Evolutionary conservation across 2,329 filamentous ascomycete genomes (phyloP).

Genomic region (Colletotrichum sp.): DNA sequence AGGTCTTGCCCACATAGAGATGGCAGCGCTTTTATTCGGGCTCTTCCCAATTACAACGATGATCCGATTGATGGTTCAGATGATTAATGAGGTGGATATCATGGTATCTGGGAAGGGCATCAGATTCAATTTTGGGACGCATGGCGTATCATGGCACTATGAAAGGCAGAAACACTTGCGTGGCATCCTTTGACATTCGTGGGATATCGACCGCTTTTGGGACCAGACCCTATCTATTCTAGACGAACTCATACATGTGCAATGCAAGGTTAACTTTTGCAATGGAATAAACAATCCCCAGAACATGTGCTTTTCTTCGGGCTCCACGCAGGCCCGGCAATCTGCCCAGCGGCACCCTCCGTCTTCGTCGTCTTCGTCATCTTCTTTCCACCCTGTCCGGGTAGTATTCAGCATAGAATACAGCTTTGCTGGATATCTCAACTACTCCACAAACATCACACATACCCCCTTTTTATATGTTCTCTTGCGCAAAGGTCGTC

Average conservation of each 20-base stretch:
- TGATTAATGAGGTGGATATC: not conserved
- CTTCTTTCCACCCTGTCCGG: not conserved
- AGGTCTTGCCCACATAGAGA: not conserved
- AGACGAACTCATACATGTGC: not conserved
- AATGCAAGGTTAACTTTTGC: not conserved
- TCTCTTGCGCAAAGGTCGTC: too few relatives aligned
- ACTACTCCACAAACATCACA: not conserved
- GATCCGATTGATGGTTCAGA: constrained; percentile 22
- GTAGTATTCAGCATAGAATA: not conserved
- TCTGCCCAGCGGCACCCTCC: not conserved
- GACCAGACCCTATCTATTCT: constrained; percentile 11
- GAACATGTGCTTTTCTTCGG: not conserved
- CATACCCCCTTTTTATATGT: too few relatives aligned
- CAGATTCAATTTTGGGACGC: not conserved
- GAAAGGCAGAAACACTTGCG: not conserved
- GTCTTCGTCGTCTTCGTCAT: too few relatives aligned
- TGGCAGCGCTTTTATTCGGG: constrained; percentile 14
- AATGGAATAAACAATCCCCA: not conserved
- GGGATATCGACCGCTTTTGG: constrained; percentile 19
- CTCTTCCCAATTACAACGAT: constrained; percentile 10
- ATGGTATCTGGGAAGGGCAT: not conserved
- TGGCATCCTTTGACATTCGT: constrained; percentile 9
- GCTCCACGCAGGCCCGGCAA: not conserved
- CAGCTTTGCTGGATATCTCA: not conserved
- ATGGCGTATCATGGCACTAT: not conserved